phyloP scores from a whole-genome alignment of 2,329 filamentous ascomycete genomes.

The Amylocarpus encephaloides region DNA sequence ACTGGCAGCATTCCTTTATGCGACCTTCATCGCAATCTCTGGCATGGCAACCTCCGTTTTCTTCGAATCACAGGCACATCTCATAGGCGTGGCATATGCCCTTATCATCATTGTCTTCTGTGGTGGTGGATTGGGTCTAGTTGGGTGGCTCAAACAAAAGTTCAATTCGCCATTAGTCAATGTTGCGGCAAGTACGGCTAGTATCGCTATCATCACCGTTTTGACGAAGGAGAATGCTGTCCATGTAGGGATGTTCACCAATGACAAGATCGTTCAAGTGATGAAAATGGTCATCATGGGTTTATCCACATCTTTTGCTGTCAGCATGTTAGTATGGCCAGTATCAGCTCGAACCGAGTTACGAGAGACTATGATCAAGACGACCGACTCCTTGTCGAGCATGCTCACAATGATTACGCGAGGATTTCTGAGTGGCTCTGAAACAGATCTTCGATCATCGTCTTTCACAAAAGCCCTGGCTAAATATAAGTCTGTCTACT shows the following conservation, averaged over 20 bases:
- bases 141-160: constrained; percentile 81
- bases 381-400: constrained; percentile 69
- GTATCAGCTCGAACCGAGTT: constrained; percentile 69
- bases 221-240: constrained; percentile 88
- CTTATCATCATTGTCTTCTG: constrained; percentile 79
- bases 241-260: constrained; percentile 73
- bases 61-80: constrained; percentile 60
- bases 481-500: constrained; percentile 61
- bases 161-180: constrained; percentile 75
- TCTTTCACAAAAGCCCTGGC: constrained; percentile 57
- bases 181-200: constrained; percentile 77
- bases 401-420: constrained; percentile 77
- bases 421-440: constrained; percentile 76
- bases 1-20: constrained; percentile 71
- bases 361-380: constrained; percentile 65
- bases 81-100: constrained; percentile 66
- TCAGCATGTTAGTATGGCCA: constrained; percentile 73
- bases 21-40: constrained; percentile 65
- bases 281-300: constrained; percentile 80
- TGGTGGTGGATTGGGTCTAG: constrained; percentile 77
- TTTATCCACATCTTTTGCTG: constrained; percentile 61
- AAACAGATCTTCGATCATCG: constrained; percentile 65
- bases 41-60: constrained; percentile 87
- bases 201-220: constrained; percentile 81
- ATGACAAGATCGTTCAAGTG: constrained; percentile 74